A percentile compares a stretch with the other conserved stretches of the same genome.
phyloP scores from a whole-genome alignment of 2,329 filamentous ascomycete genomes.

The Verticillium longisporum region DNA sequence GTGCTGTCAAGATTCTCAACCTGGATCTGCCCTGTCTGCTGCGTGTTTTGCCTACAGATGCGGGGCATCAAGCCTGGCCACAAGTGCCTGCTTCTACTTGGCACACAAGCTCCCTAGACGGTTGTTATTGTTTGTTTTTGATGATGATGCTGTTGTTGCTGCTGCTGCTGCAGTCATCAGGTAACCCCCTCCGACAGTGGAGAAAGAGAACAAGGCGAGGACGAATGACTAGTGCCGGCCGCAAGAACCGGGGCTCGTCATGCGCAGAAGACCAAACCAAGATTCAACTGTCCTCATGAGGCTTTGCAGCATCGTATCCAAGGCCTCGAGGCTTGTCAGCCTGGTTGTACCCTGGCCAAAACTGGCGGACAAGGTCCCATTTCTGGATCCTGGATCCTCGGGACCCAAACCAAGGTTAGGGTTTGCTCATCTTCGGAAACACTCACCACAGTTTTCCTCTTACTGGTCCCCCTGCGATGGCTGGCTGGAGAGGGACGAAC shows the following conservation, averaged over 20 bases:
- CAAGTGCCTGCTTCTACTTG: background rate
- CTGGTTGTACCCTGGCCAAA: background rate
- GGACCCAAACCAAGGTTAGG: background rate
- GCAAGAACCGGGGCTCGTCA: background rate
- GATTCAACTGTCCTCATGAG: background rate
- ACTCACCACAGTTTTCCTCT: background rate
- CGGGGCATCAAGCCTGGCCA: background rate
- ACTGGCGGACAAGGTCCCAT: background rate
- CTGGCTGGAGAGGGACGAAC: background rate
- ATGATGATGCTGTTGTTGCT: background rate
- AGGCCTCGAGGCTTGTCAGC: background rate
- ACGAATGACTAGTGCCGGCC: background rate
- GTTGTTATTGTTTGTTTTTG: background rate
- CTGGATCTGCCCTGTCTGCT: background rate
- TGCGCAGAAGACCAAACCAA: background rate
- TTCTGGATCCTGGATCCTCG: background rate
- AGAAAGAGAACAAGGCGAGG: background rate
- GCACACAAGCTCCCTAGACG: background rate
- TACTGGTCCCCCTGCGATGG: background rate
- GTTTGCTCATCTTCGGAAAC: background rate
- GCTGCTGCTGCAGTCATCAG: background rate
- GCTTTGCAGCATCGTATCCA: background rate
- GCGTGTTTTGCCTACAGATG: background rate
- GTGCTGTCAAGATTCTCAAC: background rate
- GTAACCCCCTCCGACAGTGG: background rate